Conservation (phyloP, 352 stramenopile genomes). For the Phytophthora sansomeana region DNA sequence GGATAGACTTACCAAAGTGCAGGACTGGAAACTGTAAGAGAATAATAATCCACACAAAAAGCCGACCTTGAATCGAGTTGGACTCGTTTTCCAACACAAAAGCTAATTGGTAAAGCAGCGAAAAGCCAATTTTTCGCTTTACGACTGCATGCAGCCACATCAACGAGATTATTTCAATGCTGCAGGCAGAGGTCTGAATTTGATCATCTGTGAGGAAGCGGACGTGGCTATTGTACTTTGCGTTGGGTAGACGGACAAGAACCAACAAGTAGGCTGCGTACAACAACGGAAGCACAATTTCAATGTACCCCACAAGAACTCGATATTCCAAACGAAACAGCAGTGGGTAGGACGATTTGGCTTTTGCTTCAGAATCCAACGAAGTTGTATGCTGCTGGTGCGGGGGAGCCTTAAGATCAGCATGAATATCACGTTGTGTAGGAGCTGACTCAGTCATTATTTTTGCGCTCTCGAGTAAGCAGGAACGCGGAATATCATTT, state of each 20-base stretch:
- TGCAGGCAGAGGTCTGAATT: not conserved
- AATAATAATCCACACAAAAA: constrained; percentile 34
- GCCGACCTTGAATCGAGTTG: constrained; percentile 15
- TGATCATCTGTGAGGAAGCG: not conserved
- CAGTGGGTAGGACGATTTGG: not conserved
- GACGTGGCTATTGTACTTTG: constrained; percentile 3
- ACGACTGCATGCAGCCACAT: constrained; percentile 6
- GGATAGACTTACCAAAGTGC: constrained; percentile 13
- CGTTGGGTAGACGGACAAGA: constrained; percentile 2
- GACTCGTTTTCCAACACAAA: constrained; percentile 41
- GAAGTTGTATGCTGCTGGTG: too few relatives aligned
- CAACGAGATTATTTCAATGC: constrained; percentile 3
- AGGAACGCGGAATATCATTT: too few relatives aligned
- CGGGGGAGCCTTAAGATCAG: too few relatives aligned
- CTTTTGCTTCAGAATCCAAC: too few relatives aligned
- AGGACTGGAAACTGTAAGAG: constrained; percentile 26
- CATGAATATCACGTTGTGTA: too few relatives aligned
- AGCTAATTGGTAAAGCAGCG: constrained; percentile 31
- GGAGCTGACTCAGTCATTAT: too few relatives aligned
- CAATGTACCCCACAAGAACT: constrained; percentile 7
- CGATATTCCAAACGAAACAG: constrained; percentile 6
- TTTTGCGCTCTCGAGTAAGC: too few relatives aligned
- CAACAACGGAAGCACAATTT: not conserved
- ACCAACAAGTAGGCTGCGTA: not conserved
- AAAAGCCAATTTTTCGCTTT: constrained; percentile 12